Evolutionary conservation across 257 asterid species (phyloP), one percentile per base, ranked within the genome.

Genomic region (Orobanche coerulescens): DNA sequence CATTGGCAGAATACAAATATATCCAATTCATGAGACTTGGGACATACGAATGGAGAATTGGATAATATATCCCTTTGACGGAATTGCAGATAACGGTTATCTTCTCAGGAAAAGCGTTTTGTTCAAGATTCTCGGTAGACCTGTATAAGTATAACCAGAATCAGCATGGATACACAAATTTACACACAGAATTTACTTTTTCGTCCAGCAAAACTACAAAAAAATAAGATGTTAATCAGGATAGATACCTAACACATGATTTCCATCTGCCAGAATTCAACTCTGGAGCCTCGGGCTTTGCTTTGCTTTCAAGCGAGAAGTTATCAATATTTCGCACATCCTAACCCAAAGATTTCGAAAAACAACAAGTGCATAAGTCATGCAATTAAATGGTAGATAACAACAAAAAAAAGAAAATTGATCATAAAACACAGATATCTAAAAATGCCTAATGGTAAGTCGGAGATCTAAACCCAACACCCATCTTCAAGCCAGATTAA

Each of bases 31-130:
- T 13, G 20, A 40, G 62, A 59, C 39, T 44, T 52, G 7, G 56
- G 65, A 69, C 96, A 72, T 84, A 92, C 98, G 79, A 73, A 71
- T 88, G 96, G 50, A 84, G 83, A 65, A 78, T 74, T 50, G 94
- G 82, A 76, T 46, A 77, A 58, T 92, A 92, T 59, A 74, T 69
- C 75, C 80, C 98, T 78, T 80, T 87, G 46, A 88, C 66, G 15
- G 82, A 81, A 77, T 78, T 68, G 83, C 98, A 92, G 70, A 88
- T 80, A 61, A 92, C 95, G 25, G 67, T 43, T 51, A 88, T 58
- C 48, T 78, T 88, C 61, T 83, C 82, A 53, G 94, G 88, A 14
- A 40, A 1, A 70, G 74, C 56, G 14, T 65, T 65, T 67, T 69
- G 69, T 64, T 49, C 84, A 62, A 47, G 67, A 44, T 58, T 66